Conservation (phyloP, 495 filamentous ascomycete species). For the Aspergillus sclerotioniger region DNA sequence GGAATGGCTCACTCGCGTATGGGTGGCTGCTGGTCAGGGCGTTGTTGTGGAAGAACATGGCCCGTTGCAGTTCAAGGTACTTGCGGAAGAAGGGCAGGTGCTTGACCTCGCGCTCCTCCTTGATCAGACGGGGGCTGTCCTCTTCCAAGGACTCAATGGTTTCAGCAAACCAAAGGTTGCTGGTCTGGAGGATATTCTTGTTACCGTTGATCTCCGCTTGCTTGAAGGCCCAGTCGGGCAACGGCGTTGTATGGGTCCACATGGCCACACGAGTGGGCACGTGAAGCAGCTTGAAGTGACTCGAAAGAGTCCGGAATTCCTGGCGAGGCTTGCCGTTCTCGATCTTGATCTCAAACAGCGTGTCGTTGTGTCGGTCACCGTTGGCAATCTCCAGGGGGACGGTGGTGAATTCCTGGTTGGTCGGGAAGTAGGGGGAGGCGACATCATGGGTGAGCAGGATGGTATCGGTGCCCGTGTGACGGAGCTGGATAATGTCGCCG, state of each 20-base stretch:
- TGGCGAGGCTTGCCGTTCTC: conserved; percentile 81
- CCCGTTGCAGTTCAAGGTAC: conserved; percentile 93
- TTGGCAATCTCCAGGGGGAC: conserved; percentile 68
- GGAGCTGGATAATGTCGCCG: conserved; percentile 83
- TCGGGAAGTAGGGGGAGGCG: conserved; percentile 94
- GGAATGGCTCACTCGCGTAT: conserved; percentile 90
- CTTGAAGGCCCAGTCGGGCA: conserved; percentile 95
- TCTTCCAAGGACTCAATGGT: conserved; percentile 76
- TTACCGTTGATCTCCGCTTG: conserved; percentile 99
- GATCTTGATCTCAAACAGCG: conserved; percentile 87
- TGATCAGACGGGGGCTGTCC: conserved; percentile 66
- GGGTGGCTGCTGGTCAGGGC: conserved; percentile 95
- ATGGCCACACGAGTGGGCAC: conserved; percentile 92
- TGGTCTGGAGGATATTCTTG: conserved; percentile 87
- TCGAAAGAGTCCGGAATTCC: conserved; percentile 83
- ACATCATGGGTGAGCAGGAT: conserved; percentile 94
- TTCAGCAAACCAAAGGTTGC: conserved; percentile 93
- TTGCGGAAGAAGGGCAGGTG: conserved; percentile 84
- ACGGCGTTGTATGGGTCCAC: conserved; percentile 94
- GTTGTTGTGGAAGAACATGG: conserved; percentile 99
- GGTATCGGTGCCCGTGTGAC: conserved; percentile 84
- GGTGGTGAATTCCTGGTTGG: conserved; percentile 97
- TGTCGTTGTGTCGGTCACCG: conserved; percentile 81
- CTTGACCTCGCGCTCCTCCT: conserved; percentile 74
- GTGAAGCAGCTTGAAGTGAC: conserved; percentile 93